Evolutionary conservation across 2,329 filamentous ascomycete species (phyloP), one percentile per base, ranked within the genome.

Genomic region (Anthostomella pinea): DNA sequence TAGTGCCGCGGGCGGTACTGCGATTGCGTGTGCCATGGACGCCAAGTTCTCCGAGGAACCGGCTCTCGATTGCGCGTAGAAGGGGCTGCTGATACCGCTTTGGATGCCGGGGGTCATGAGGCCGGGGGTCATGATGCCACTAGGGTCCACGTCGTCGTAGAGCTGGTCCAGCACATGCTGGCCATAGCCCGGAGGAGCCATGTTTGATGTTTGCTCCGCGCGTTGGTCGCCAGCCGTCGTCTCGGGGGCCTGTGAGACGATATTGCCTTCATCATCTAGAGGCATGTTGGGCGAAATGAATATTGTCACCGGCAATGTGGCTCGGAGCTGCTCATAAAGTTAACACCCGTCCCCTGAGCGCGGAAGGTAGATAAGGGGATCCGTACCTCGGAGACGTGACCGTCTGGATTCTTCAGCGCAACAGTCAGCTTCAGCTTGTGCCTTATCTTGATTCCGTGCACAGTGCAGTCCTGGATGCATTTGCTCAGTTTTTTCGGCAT

Each of bases 241-340:
- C 58, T 57, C 70, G 51, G 75, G 72, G n/a, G 69, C 69, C 54
- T 80, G 75, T 35, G 75, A 72, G 35, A 87, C 70, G 2, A 97
- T 74, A 52, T 86, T 83, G 52, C 95, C 93, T 42, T 91, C 79
- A 34, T 95, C 88, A 53, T 93, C 87, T 23, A 96, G 78, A 0
- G 88, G 85, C 53, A 95, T 81, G 56, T 93, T 93, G 1, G 93
- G 91, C 5, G 93, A 98, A 49, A 97, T 96, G 65, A 95, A 96
- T 24, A 98, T 83, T 36, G 88, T 88, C 11, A 97, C 78, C 2
- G 93, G 90, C 20, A 97, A 78, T 26, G 89, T 93, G 30, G 91
- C 91, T 34, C 91, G 84, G 34, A 96, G 78, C 81, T 86, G 48
- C 24, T 41, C 15, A 37, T 3, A 13, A 23, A 16, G 43, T 59